phyloP scores from a whole-genome alignment of 1,139 yeast species.

The Pichia sp. region DNA sequence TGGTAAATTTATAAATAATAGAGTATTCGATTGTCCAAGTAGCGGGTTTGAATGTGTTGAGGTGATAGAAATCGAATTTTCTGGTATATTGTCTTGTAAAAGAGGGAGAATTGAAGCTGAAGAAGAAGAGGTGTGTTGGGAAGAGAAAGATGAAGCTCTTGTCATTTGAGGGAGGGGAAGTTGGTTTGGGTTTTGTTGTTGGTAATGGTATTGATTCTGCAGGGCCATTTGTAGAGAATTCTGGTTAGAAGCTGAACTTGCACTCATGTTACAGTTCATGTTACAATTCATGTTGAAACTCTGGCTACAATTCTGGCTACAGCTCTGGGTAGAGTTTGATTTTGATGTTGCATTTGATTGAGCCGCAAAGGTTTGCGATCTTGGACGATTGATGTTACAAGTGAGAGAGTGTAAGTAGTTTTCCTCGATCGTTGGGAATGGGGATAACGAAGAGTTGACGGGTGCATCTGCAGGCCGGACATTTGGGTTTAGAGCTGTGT shows the following conservation, averaged over 20 bases:
- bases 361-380: conserved; percentile 35
- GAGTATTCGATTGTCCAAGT: conserved; percentile 69
- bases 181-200: too few relatives aligned
- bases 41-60: conserved; percentile 63
- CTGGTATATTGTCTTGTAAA: conserved; percentile 52
- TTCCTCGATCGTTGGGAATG: not conserved
- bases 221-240: conserved; percentile 1
- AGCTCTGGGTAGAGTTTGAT: too few relatives aligned
- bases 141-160: conserved; percentile 12
- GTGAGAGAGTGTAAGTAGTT: not conserved
- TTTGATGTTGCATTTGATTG: not conserved
- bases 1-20: conserved; percentile 75
- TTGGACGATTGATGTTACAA: conserved; percentile 30
- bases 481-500: too few relatives aligned
- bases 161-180: conserved; percentile 13
- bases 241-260: too few relatives aligned
- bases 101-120: conserved; percentile 20
- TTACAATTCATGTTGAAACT: too few relatives aligned
- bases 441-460: not conserved
- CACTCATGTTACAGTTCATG: too few relatives aligned
- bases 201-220: conserved; percentile 12
- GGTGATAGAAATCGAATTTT: conserved; percentile 41
- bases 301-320: too few relatives aligned
- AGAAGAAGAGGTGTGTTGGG: not conserved
- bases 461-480: too few relatives aligned